Percentiles rank a stretch among this genome's conserved stretches.
Conservation (phyloP, 306 rosid genomes). For the Crotalaria pallida region DNA sequence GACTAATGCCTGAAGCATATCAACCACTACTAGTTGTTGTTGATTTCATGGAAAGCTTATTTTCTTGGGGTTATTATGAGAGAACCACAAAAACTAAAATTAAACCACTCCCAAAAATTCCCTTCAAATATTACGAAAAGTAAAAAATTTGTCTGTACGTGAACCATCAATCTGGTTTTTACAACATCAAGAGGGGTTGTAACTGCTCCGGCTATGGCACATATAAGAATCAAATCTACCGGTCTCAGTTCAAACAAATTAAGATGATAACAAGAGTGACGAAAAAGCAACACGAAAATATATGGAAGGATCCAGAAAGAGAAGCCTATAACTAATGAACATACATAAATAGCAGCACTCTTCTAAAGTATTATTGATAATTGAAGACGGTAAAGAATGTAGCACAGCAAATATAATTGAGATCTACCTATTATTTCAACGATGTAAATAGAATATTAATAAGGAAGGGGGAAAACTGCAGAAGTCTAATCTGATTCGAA, state of each 20-base stretch:
- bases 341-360: too few species aligned
- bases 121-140: background rate
- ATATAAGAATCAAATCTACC: slow-evolving; percentile 32
- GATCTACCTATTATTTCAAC: background rate
- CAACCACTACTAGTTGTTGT: background rate
- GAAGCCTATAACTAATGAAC: background rate
- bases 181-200: slow-evolving; percentile 94
- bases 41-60: background rate
- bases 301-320: background rate
- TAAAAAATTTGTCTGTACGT: slow-evolving; percentile 24
- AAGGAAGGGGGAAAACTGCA: too few species aligned
- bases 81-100: background rate
- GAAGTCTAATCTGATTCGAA: background rate
- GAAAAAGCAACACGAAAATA: background rate
- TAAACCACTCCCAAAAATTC: background rate
- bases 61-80: too few species aligned
- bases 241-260: slow-evolving; percentile 11
- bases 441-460: too few species aligned
- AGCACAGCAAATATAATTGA: background rate
- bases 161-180: slow-evolving; percentile 68
- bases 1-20: background rate
- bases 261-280: background rate
- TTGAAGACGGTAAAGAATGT: background rate
- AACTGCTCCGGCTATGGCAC: slow-evolving; percentile 83
- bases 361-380: background rate